A percentile compares a stretch with the other conserved stretches of the same genome.
Evolutionary conservation across 192 early-diverging fungal genomes (phyloP).

Genomic region (Rhizophlyctis rosea): DNA sequence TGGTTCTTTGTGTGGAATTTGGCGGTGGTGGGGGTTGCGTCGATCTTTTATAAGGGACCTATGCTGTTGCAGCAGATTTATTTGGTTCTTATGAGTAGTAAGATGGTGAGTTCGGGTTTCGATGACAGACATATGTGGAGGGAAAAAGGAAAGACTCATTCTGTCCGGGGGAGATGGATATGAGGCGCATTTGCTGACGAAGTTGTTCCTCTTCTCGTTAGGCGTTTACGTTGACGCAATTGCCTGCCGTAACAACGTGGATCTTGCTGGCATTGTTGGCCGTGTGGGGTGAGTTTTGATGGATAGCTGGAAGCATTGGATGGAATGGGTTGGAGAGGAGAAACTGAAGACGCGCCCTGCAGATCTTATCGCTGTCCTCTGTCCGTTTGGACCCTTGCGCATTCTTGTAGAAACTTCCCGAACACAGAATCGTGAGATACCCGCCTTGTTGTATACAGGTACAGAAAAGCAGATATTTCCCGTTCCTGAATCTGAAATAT

Average conservation of each 20-base stretch:
- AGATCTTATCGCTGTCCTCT: conserved; percentile 87
- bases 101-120: conserved; percentile 60
- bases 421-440: conserved; percentile 72
- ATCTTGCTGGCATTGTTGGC: conserved; percentile 74
- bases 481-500: not conserved
- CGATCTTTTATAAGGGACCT: conserved; percentile 84
- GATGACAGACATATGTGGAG: not conserved
- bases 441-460: conserved; percentile 69
- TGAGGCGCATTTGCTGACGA: not conserved
- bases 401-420: conserved; percentile 75
- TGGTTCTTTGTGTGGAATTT: conserved; percentile 80
- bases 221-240: conserved; percentile 70
- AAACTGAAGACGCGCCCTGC: too few species aligned
- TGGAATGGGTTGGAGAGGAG: too few species aligned
- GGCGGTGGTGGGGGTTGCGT: conserved; percentile 59
- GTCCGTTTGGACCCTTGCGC: conserved; percentile 82
- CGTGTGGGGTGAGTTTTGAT: conserved; percentile 65
- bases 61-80: conserved; percentile 73
- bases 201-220: conserved; percentile 11
- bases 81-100: conserved; percentile 70
- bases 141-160: too few species aligned
- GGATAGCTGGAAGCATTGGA: conserved; percentile 1
- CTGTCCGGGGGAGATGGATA: too few species aligned
- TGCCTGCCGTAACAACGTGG: conserved; percentile 78
- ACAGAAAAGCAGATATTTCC: not conserved